Evolutionary conservation across 2,329 filamentous ascomycete genomes (phyloP).

Genomic region (Eurotiales sp.): DNA sequence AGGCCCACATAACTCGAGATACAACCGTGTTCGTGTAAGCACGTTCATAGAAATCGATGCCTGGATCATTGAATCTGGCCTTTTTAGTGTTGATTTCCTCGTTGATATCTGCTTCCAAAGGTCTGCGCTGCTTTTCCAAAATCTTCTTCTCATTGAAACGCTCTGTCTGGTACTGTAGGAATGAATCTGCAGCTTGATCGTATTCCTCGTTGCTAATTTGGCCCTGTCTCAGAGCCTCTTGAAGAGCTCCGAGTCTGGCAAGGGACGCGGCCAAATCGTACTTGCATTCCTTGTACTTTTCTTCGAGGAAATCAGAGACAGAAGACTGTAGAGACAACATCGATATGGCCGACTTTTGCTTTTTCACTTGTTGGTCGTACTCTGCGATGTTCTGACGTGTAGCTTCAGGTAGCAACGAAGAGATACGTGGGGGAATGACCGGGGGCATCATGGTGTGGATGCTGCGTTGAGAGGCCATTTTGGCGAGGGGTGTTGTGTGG

Average conservation of each 20-base stretch:
- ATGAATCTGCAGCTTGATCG: neutral
- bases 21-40: neutral
- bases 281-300: conserved; percentile 3
- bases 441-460: neutral
- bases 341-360: neutral
- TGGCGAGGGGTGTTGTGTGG: no score
- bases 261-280: conserved; percentile 3
- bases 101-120: no score
- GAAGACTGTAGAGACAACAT: neutral
- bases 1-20: neutral
- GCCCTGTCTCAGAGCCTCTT: neutral
- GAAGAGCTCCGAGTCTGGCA: neutral
- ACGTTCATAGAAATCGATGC: conserved; percentile 4
- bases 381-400: neutral
- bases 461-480: no score
- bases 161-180: no score
- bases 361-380: neutral
- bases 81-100: no score
- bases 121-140: no score
- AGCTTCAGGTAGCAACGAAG: neutral
- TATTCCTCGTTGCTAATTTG: neutral
- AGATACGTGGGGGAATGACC: neutral
- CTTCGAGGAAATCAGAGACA: conserved; percentile 5
- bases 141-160: no score
- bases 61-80: neutral